These are phyloP conservation scores for Colletotrichum orbiculare DNA, from an alignment of 2,329 filamentous ascomycete species.

Conservation along the genomic window DNA sequence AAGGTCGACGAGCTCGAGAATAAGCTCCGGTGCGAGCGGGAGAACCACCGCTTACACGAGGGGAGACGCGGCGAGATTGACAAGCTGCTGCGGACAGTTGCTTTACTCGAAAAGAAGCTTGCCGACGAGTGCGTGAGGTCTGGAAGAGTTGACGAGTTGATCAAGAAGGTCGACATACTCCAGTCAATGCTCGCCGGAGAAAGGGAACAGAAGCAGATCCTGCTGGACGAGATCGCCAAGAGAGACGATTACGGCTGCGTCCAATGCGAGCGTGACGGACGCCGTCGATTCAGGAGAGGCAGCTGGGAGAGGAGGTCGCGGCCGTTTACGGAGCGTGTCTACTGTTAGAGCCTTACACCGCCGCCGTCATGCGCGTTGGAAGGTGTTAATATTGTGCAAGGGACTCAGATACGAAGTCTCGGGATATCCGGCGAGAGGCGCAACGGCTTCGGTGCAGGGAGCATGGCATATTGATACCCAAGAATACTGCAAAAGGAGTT, in stretches of 20 bases:
- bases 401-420: no score
- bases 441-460: no score
- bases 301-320: constrained; percentile 31
- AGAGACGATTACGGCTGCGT: constrained; percentile 27
- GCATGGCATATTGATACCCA: no score
- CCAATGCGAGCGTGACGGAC: constrained; percentile 5
- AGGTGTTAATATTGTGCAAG: no score
- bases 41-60: constrained; percentile 17
- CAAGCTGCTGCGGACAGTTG: constrained; percentile 17
- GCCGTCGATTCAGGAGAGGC: constrained; percentile 22
- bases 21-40: constrained; percentile 25
- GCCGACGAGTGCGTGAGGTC: constrained; percentile 21
- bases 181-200: constrained; percentile 24
- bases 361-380: no score
- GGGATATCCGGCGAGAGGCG: no score
- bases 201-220: constrained; percentile 25
- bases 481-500: no score
- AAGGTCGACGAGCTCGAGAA: constrained; percentile 32
- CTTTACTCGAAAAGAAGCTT: constrained; percentile 28
- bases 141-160: constrained; percentile 10
- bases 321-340: neutral
- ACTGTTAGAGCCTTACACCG: no score
- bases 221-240: constrained; percentile 26
- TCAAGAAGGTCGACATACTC: constrained; percentile 30
- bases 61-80: constrained; percentile 26